Conservation (phyloP, 345 rosid genomes). For the Melaleuca alternifolia region DNA sequence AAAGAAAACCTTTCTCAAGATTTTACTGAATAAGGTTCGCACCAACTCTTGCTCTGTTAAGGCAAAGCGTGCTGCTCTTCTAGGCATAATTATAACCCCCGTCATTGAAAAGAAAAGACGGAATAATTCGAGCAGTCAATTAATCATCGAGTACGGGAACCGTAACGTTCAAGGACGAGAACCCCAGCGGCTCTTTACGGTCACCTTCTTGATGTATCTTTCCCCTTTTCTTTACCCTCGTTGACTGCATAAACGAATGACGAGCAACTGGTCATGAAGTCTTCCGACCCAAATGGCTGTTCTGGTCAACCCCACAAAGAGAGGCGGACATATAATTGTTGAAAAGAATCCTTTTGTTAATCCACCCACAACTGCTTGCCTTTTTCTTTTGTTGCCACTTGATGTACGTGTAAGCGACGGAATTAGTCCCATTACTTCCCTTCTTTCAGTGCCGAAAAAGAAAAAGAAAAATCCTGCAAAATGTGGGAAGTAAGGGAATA, state of each 20-base stretch:
- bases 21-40: no score
- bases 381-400: no score
- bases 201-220: background rate
- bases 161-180: no score
- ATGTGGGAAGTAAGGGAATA: accelerated
- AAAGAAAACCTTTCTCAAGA: no score
- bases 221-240: background rate
- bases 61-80: no score
- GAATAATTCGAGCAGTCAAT: background rate
- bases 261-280: background rate
- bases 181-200: no score
- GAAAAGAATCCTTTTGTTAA: no score
- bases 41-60: no score
- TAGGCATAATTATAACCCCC: no score
- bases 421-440: background rate
- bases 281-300: background rate
- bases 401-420: background rate
- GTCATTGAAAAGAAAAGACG: background rate
- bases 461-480: background rate
- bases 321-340: no score
- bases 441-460: background rate
- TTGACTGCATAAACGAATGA: background rate
- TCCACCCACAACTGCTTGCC: no score
- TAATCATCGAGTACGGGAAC: conserved; percentile 17
- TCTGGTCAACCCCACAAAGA: no score